Base-by-base conservation (phyloP, 2,329 filamentous ascomycete species). In the Cytospora chrysosperma region DNA sequence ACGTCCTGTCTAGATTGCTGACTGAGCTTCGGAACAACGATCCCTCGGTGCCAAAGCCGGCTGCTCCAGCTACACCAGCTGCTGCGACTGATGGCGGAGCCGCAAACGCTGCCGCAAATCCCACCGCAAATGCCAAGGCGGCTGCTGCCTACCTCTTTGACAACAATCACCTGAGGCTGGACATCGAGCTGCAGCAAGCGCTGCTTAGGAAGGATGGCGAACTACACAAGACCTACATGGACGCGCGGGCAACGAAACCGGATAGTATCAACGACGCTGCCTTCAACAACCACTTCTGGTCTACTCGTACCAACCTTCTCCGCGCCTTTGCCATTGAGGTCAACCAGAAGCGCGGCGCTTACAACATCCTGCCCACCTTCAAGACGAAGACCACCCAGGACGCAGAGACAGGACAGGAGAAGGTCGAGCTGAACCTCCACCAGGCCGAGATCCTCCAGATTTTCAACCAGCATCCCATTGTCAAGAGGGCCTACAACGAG, bases 271-370 rank as follows among this genome's bases (percentile, higher is more conserved):
- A 89, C 0, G 87, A 90, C 30, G 85, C 85, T 1, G 89, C 93
- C 52, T 97, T 98, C 75, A 93, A 94, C 69, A 82, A 87, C 1
- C 94, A 97, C 74, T 99, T 99, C 78, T 99, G 95, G 95, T 92
- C 92, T 1, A 92, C 92, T 2, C 85, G 96, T 53, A 85, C 93
- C 54, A 92, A 92, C 73, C 80, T 97, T 34, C 82, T 99, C 32
- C 90, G 95, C 15, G 90, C 94, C 0, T 91, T 97, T 77, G 93
- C 93, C 1, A 95, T 97, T 53, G 93, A 98, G 76, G 88, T 85
- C 61, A 88, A 86, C 64, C 96, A 99, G 78, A 90, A 88, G 69
- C 89, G 91, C 68, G 95, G 94, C 7, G 88, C 92, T 4, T 97
- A 97, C 77, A 98, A 99, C 70, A 93, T 98, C 8, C 81, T 99